Evolutionary conservation across 805 yeast species (phyloP).

Genomic region (Sungouiozyma intestinalis): DNA sequence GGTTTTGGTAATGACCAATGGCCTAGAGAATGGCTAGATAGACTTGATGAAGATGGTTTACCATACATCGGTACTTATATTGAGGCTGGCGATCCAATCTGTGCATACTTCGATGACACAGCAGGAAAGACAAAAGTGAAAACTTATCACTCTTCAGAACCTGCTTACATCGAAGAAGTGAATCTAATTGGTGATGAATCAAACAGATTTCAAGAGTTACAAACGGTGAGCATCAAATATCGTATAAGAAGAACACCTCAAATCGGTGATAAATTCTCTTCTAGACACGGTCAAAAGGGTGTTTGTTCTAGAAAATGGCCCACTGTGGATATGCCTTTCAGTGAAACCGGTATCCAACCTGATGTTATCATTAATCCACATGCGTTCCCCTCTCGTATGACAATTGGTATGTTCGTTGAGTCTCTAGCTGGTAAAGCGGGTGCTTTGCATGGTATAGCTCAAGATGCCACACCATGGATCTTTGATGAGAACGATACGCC

Average conservation of each 20-base stretch:
- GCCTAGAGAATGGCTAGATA: conserved; percentile 85
- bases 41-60: conserved; percentile 84
- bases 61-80: conserved; percentile 82
- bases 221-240: conserved; percentile 75
- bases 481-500: conserved; percentile 90
- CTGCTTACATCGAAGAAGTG: conserved; percentile 92
- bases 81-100: conserved; percentile 92
- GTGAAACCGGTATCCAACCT: conserved; percentile 93
- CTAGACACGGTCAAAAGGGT: conserved; percentile 98
- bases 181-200: conserved; percentile 80
- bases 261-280: conserved; percentile 95
- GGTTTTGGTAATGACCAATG: conserved; percentile 91
- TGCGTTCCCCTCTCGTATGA: conserved; percentile 99
- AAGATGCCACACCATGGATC: conserved; percentile 94
- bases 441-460: conserved; percentile 94
- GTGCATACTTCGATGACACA: conserved; percentile 86
- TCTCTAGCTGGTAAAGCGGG: conserved; percentile 98
- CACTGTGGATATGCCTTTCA: conserved; percentile 90
- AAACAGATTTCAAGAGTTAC: conserved; percentile 60
- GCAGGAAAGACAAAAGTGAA: conserved; percentile 83
- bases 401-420: conserved; percentile 99
- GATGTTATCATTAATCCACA: conserved; percentile 97
- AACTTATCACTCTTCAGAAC: conserved; percentile 87
- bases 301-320: conserved; percentile 99
- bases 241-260: conserved; percentile 86